Conservation (phyloP, 169 alveolate genomes). For the Eimeria acervulina region DNA sequence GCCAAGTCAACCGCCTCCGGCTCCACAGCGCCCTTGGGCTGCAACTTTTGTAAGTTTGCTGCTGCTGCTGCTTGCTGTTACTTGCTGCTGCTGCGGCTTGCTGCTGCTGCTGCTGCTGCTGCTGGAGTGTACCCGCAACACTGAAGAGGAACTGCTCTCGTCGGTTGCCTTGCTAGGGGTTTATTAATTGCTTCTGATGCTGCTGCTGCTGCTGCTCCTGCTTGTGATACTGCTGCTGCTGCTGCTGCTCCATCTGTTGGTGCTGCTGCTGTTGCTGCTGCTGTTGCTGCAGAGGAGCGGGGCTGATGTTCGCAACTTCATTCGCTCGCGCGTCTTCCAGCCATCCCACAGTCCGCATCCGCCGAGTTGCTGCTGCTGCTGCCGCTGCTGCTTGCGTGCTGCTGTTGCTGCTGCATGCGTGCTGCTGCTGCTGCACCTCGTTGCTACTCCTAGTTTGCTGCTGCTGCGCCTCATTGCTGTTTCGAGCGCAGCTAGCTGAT, state of each 20-base stretch:
- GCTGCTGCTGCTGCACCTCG: not conserved
- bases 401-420: no score
- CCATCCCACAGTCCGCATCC: constrained; percentile 45
- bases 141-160: not conserved
- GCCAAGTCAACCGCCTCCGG: not conserved
- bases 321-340: constrained; percentile 49
- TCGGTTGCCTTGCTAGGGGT: not conserved
- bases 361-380: no score
- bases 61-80: not conserved
- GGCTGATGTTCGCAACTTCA: constrained; percentile 33
- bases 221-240: no score
- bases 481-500: not conserved
- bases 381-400: no score
- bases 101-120: not conserved
- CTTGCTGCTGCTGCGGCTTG: not conserved
- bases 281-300: constrained; percentile 10
- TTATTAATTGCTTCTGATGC: not conserved
- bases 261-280: not conserved
- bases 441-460: not conserved
- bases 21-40: not conserved
- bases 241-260: no score
- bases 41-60: constrained; percentile 24
- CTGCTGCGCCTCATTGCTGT: not conserved
- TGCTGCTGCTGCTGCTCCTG: not conserved
- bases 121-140: no score